Evolutionary conservation across 805 yeast species (phyloP).

Genomic region (Sungouiozyma intestinalis): DNA sequence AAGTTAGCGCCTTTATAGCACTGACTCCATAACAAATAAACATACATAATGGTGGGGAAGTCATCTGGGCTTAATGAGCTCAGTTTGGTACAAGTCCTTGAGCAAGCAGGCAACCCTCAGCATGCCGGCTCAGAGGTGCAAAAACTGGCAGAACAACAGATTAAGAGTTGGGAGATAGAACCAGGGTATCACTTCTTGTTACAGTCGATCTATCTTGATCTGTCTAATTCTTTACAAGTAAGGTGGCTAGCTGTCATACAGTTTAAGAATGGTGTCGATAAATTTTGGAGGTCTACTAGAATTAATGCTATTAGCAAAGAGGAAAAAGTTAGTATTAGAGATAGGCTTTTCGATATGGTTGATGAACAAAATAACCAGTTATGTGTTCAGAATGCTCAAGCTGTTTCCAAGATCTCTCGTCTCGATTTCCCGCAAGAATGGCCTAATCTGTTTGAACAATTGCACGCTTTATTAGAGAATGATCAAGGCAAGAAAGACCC

Average conservation of each 20-base stretch:
- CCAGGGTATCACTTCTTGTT: slow-evolving; percentile 49
- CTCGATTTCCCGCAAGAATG: slow-evolving; percentile 82
- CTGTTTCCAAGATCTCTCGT: slow-evolving; percentile 67
- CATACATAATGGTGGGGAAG: background rate
- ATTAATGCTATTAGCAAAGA: slow-evolving; percentile 45
- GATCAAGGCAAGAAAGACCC: slow-evolving; percentile 37
- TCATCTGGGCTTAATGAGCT: slow-evolving; percentile 8
- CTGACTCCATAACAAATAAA: too few relatives aligned
- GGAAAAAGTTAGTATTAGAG: slow-evolving; percentile 58
- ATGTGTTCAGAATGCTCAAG: slow-evolving; percentile 74
- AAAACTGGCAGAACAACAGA: slow-evolving; percentile 55
- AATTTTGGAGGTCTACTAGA: slow-evolving; percentile 70
- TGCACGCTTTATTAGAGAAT: slow-evolving; percentile 36
- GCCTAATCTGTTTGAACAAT: slow-evolving; percentile 68
- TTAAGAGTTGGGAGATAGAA: slow-evolving; percentile 57
- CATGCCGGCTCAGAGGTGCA: slow-evolving; percentile 39
- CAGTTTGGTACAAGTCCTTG: slow-evolving; percentile 31
- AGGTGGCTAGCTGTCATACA: slow-evolving; percentile 85
- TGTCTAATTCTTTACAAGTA: slow-evolving; percentile 47
- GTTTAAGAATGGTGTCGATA: slow-evolving; percentile 79
- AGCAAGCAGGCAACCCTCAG: slow-evolving; percentile 41
- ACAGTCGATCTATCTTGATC: slow-evolving; percentile 54
- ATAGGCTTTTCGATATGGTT: slow-evolving; percentile 46
- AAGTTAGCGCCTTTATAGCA: too few relatives aligned
- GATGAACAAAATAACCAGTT: slow-evolving; percentile 67